Evolutionary conservation across 331 rosid genomes (phyloP).

Genomic region (Ulmus americana): DNA sequence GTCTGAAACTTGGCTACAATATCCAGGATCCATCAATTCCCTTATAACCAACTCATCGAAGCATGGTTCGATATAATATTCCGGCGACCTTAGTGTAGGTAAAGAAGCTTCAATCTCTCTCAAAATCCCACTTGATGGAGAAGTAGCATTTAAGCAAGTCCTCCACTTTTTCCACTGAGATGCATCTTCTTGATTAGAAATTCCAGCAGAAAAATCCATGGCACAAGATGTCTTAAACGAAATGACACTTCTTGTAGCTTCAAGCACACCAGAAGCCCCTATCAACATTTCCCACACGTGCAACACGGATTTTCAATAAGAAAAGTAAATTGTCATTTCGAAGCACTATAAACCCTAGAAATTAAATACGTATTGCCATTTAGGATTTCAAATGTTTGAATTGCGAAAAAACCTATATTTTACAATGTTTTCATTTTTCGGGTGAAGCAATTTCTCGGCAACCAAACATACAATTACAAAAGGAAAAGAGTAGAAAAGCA

Average conservation of each 20-base stretch:
- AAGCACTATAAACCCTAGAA: background rate
- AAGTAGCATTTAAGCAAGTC: slow-evolving; percentile 20
- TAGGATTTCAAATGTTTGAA: too few species aligned
- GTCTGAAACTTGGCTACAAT: slow-evolving; percentile 51
- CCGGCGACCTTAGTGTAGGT: slow-evolving; percentile 43
- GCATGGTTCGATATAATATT: slow-evolving; percentile 57
- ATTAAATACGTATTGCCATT: background rate
- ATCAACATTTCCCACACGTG: background rate
- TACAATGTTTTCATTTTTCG: background rate
- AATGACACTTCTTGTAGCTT: slow-evolving; percentile 14
- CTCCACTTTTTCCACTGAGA: slow-evolving; percentile 45
- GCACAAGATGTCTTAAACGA: slow-evolving; percentile 21
- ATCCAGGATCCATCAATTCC: slow-evolving; percentile 73
- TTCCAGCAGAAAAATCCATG: slow-evolving; percentile 36
- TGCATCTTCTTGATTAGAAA: slow-evolving; percentile 26
- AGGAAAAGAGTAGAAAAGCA: background rate
- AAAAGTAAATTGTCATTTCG: background rate
- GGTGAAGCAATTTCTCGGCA: background rate
- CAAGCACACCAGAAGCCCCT: slow-evolving; percentile 25
- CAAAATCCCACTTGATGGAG: slow-evolving; percentile 25
- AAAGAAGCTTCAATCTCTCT: slow-evolving; percentile 32
- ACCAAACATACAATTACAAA: slow-evolving; percentile 9
- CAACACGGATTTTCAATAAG: background rate
- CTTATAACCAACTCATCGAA: slow-evolving; percentile 25
- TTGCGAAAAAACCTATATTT: background rate